Conservation (phyloP, 345 rosid species). For the Citropsis articulata region DNA sequence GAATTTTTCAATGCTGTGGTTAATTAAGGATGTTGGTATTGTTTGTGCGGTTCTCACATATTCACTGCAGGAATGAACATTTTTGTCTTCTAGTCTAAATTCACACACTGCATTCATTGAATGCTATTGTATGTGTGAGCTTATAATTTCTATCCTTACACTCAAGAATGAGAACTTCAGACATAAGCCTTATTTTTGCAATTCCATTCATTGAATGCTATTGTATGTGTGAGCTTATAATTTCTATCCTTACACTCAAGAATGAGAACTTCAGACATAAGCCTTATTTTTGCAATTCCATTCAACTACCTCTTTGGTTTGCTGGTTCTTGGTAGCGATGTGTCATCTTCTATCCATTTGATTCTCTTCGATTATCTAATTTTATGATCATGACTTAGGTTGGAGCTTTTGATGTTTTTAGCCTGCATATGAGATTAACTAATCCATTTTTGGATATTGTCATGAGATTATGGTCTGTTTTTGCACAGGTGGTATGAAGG, state of each 20-base stretch:
- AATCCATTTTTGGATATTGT: not conserved
- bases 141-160: not conserved
- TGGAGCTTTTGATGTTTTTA: not conserved
- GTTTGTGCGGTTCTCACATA: no score
- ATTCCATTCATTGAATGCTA: not conserved
- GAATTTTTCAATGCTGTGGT: not conserved
- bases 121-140: not conserved
- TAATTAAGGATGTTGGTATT: not conserved
- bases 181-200: not conserved
- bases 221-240: not conserved
- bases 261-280: not conserved
- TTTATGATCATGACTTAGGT: not conserved
- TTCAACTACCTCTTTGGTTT: not conserved
- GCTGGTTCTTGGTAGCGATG: not conserved
- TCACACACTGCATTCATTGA: not conserved
- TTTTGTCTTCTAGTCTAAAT: not conserved
- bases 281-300: not conserved
- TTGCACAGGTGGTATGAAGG: slow-evolving; percentile 53
- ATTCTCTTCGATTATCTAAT: not conserved
- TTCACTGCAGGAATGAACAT: no score
- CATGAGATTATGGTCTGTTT: not conserved
- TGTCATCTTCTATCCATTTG: not conserved
- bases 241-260: not conserved
- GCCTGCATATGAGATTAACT: not conserved
- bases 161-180: not conserved